phyloP scores from a whole-genome alignment of 192 early-diverging fungal species.

The Coemansia biformis region DNA sequence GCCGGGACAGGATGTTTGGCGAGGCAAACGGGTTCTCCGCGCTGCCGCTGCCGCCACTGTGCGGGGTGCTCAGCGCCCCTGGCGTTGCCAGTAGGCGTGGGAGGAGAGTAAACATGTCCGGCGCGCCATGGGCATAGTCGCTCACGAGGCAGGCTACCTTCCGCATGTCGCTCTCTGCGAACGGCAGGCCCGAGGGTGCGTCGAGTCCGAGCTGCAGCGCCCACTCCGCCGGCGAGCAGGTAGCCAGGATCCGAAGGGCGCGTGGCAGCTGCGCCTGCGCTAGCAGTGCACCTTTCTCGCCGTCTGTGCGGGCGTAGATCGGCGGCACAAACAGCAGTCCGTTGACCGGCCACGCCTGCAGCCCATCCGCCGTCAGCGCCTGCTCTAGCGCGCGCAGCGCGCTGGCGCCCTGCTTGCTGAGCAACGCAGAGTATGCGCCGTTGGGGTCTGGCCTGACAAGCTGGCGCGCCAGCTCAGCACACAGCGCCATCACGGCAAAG shows the following conservation, averaged over 20 bases:
- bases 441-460: slow-evolving; percentile 1
- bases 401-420: slow-evolving; percentile 20
- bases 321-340: slow-evolving; percentile 27
- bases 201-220: slow-evolving; percentile 12
- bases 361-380: slow-evolving; percentile 9
- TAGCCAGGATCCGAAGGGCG: slow-evolving; percentile 14
- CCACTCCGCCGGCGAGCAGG: background rate
- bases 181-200: background rate
- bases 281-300: background rate
- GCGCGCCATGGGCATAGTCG: slow-evolving; percentile 16
- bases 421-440: background rate
- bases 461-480: slow-evolving; percentile 10
- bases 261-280: slow-evolving; percentile 14
- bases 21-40: slow-evolving; percentile 17
- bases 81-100: slow-evolving; percentile 2
- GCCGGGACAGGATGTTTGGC: slow-evolving; percentile 17
- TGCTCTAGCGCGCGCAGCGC: slow-evolving; percentile 15
- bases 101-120: slow-evolving; percentile 14
- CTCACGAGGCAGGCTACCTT: slow-evolving; percentile 17
- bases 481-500: slow-evolving; percentile 16
- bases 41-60: no score
- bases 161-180: slow-evolving; percentile 30
- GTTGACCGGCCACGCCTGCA: slow-evolving; percentile 4
- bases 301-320: slow-evolving; percentile 10
- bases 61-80: no score